Base-by-base conservation (phyloP, 805 yeast genomes). In the Saturnispora gosingensis region DNA sequence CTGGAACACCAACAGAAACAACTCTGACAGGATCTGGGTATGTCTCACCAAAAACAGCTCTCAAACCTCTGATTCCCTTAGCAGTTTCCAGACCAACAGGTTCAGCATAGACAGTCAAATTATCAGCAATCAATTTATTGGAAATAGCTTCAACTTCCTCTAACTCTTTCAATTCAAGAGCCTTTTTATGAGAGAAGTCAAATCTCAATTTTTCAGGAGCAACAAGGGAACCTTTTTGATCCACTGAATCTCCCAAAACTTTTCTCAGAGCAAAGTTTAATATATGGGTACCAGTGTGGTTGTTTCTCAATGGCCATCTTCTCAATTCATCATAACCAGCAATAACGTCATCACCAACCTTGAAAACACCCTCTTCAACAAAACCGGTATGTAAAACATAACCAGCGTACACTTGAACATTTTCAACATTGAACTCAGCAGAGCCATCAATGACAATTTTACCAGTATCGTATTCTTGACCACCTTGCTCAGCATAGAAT, bases 21-120 rank as follows among this genome's bases (percentile, higher is more conserved):
- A 93, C 99, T 67, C 99, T 83, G 22, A 93, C 99, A 38, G 99
- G 99, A 66, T 93, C 97, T 43, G 99, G 99, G 66, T 93, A 93
- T 3, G 96, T 88, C 75, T 93, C 99, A 64, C 99, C 99, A 63
- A 93, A 93, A 42, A 93, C 99, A 52, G 99, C 99, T 72, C 99
- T 87, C 45, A 93, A 82, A 30, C 97, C 95, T 58, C 70, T 72
- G 59, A 93, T 90, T 46, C 77, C 71, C 62, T 78, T 81, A 40
- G 98, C 99, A 54, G 70, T 64, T 20, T 73, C 77, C 57, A 93
- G 76, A 9, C 85, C 72, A 54, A 91, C 96, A 39, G 90, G 95
- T 69, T 88, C 80, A 55, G 95, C 78, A 67, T 76, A 91, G 24
- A 93, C 98, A 38, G 71, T 69, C 59, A 80, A 70, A 67, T 88